Conservation (phyloP, 225 moss, liverwort and hornwort genomes). For the Bryoerythrophyllum caledonicum region DNA sequence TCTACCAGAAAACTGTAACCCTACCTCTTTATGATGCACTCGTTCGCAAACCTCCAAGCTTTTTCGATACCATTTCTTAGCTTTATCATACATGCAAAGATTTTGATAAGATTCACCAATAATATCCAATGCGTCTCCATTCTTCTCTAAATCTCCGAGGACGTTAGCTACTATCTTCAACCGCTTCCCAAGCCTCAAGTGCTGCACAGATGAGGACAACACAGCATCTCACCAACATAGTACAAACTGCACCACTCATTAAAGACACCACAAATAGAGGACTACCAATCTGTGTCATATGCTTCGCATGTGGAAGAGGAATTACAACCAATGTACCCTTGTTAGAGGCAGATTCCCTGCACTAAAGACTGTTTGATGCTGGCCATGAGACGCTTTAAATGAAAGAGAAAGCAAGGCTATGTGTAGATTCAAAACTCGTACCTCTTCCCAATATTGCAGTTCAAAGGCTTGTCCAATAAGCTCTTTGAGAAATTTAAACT, state of each 20-base stretch:
- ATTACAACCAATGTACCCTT: background rate
- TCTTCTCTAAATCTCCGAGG: conserved; percentile 84
- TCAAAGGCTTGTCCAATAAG: conserved; percentile 54
- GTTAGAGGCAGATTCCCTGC: background rate
- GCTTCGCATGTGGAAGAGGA: background rate
- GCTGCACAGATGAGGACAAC: conserved; percentile 52
- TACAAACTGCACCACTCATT: background rate
- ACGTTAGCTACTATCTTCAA: conserved; percentile 54
- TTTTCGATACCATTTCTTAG: conserved; percentile 78
- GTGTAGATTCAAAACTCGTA: conserved; percentile 38
- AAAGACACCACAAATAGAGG: background rate
- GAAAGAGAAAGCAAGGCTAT: background rate
- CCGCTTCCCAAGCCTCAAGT: conserved; percentile 75
- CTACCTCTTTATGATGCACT: conserved; percentile 81
- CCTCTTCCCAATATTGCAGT: conserved; percentile 90
- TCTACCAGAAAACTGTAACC: conserved; percentile 17
- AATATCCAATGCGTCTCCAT: conserved; percentile 78
- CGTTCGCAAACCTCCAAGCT: conserved; percentile 73
- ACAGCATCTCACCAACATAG: conserved; percentile 12
- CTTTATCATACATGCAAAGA: conserved; percentile 71
- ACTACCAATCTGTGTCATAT: background rate
- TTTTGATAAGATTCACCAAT: conserved; percentile 77
- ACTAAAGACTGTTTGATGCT: conserved; percentile 11
- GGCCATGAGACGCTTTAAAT: background rate
- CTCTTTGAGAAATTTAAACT: conserved; percentile 64